phyloP scores from a whole-genome alignment of 352 stramenopile species.

The Thalassiosira hispida region DNA sequence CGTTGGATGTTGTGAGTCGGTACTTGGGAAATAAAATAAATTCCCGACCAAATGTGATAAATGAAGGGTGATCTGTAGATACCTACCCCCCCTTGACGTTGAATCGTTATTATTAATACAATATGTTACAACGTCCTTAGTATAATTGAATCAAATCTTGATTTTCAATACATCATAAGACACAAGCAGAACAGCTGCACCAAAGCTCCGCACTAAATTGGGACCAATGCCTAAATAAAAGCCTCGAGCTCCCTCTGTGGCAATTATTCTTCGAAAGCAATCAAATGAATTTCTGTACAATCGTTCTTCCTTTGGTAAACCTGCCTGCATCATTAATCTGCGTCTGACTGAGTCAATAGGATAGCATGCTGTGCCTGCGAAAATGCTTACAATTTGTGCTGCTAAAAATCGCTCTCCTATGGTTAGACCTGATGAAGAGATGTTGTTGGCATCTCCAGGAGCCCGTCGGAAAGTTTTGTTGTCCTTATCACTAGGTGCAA shows the following conservation, averaged over 20 bases:
- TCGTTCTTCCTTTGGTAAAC: conserved; percentile 57
- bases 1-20: too few species aligned
- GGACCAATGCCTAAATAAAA: conserved; percentile 83
- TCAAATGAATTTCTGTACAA: conserved; percentile 69
- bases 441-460: conserved; percentile 15
- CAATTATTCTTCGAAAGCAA: conserved; percentile 67
- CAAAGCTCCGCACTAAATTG: conserved; percentile 80
- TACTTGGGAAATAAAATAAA: too few species aligned
- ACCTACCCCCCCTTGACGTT: too few species aligned
- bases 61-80: too few species aligned
- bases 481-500: not conserved
- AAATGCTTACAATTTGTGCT: conserved; percentile 90
- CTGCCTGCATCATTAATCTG: conserved; percentile 97
- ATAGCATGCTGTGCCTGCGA: conserved; percentile 94
- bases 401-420: conserved; percentile 88
- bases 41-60: too few species aligned
- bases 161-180: conserved; percentile 78
- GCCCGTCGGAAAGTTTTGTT: not conserved
- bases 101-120: too few species aligned
- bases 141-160: conserved; percentile 40
- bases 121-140: too few species aligned
- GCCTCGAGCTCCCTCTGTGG: conserved; percentile 66
- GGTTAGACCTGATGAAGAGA: conserved; percentile 32
- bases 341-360: conserved; percentile 95
- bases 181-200: conserved; percentile 77